Evolutionary conservation across 352 stramenopile genomes (phyloP).

Genomic region (Vaucheria bursata): DNA sequence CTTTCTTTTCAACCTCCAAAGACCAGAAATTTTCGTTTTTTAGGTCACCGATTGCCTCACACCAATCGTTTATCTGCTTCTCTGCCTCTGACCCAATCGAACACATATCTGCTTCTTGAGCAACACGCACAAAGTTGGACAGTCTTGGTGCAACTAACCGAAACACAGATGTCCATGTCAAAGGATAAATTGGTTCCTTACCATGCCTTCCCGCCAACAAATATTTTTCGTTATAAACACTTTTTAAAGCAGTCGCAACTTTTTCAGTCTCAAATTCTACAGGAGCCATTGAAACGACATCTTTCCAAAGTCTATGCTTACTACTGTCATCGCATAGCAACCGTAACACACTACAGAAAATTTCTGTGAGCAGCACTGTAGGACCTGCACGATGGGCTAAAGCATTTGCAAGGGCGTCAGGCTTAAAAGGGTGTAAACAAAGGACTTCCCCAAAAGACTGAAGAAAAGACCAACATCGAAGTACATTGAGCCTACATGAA

Average conservation of each 20-base stretch:
- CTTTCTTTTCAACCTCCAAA: slow-evolving; percentile 23
- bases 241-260: too few species aligned
- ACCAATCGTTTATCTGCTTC: not conserved
- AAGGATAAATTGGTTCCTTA: too few species aligned
- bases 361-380: slow-evolving; percentile 26
- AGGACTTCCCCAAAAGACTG: not conserved
- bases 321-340: not conserved
- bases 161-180: not conserved
- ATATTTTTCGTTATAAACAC: too few species aligned
- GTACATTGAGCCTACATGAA: not conserved
- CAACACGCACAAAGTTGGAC: not conserved
- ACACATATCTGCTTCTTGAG: not conserved
- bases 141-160: not conserved
- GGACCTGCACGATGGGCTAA: slow-evolving; percentile 22
- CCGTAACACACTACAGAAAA: slow-evolving; percentile 23
- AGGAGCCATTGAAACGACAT: slow-evolving; percentile 2
- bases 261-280: too few species aligned
- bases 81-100: slow-evolving; percentile 5
- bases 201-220: too few species aligned
- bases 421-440: slow-evolving; percentile 4
- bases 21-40: slow-evolving; percentile 22
- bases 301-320: not conserved
- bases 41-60: not conserved
- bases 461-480: not conserved
- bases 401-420: slow-evolving; percentile 31